Conservation (phyloP, 345 rosid genomes). For the Raphanus raphanistrum region DNA sequence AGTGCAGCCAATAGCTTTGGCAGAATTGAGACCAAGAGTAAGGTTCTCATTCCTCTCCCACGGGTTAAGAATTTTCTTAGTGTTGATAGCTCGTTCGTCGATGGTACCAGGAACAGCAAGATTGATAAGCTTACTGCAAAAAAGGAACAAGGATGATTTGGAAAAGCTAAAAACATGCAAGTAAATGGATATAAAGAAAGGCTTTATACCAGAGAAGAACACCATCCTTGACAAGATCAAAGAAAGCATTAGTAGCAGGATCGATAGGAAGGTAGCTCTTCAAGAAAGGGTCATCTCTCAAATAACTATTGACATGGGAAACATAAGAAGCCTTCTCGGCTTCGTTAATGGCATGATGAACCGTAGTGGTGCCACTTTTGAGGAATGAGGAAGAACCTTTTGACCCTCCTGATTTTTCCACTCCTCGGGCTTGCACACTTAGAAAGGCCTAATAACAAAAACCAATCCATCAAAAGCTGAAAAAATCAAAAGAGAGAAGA, state of each 20-base stretch:
- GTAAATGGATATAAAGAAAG: not conserved
- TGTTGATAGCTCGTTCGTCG: slow-evolving; percentile 96
- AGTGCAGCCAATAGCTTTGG: slow-evolving; percentile 98
- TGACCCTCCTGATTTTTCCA: slow-evolving; percentile 51
- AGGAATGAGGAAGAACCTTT: slow-evolving; percentile 71
- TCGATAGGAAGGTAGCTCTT: slow-evolving; percentile 78
- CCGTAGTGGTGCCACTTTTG: slow-evolving; percentile 80
- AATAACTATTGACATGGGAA: slow-evolving; percentile 74
- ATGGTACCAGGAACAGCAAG: slow-evolving; percentile 97
- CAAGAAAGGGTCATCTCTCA: slow-evolving; percentile 87
- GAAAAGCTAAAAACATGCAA: not conserved
- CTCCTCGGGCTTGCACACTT: slow-evolving; percentile 68
- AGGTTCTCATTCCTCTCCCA: slow-evolving; percentile 99
- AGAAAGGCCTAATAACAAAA: slow-evolving; percentile 53
- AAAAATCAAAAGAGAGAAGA: not conserved
- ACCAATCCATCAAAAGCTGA: not conserved
- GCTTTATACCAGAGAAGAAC: slow-evolving; percentile 81
- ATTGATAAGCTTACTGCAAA: slow-evolving; percentile 92
- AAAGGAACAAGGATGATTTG: slow-evolving; percentile 17
- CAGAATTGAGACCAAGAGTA: slow-evolving; percentile 96
- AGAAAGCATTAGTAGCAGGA: slow-evolving; percentile 75
- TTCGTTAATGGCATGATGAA: slow-evolving; percentile 84
- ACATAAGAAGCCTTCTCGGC: slow-evolving; percentile 96
- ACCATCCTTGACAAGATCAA: slow-evolving; percentile 87
- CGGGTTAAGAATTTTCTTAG: slow-evolving; percentile 73